Evolutionary conservation across 2,329 filamentous ascomycete genomes (phyloP).

Genomic region (Aphanoascus verrucosus): DNA sequence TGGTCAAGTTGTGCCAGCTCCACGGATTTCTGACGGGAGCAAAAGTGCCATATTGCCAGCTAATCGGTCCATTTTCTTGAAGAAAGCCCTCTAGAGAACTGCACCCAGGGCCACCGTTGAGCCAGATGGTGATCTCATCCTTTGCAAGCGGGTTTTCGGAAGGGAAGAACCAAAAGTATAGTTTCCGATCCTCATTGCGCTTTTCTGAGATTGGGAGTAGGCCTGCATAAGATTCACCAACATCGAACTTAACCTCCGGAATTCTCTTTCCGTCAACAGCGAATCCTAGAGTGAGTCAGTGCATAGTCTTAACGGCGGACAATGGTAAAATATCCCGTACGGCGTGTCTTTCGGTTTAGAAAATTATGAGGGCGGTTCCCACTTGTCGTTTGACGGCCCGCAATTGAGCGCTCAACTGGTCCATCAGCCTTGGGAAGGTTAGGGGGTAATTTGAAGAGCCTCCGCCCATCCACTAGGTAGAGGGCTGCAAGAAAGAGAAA

Average conservation of each 20-base stretch:
- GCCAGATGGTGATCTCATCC: constrained; percentile 36
- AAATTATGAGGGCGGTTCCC: neutral
- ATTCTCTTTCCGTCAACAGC: constrained; percentile 52
- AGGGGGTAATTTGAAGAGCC: neutral
- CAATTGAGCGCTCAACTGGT: neutral
- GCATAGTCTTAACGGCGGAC: neutral
- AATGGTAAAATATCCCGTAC: constrained; percentile 2
- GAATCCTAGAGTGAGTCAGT: constrained; percentile 41
- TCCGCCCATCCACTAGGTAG: constrained; percentile 5
- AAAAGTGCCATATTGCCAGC: constrained; percentile 57
- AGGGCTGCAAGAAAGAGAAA: constrained; percentile 7
- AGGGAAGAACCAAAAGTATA: constrained; percentile 45
- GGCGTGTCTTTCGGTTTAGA: constrained; percentile 11
- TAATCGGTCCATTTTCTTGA: constrained; percentile 66
- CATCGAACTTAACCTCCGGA: constrained; percentile 59
- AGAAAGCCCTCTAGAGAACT: constrained; percentile 57
- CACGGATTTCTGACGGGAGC: constrained; percentile 56
- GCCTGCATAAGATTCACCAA: constrained; percentile 44
- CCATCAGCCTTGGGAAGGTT: neutral
- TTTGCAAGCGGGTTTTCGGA: constrained; percentile 35
- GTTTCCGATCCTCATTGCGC: constrained; percentile 34
- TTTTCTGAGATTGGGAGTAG: constrained; percentile 44
- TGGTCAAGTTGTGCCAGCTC: constrained; percentile 65
- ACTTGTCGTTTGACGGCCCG: neutral
- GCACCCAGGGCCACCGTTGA: constrained; percentile 47